These are phyloP conservation scores for Fusarium sp. DNA, from an alignment of 2,329 filamentous ascomycete species.

Conservation along the genomic window DNA sequence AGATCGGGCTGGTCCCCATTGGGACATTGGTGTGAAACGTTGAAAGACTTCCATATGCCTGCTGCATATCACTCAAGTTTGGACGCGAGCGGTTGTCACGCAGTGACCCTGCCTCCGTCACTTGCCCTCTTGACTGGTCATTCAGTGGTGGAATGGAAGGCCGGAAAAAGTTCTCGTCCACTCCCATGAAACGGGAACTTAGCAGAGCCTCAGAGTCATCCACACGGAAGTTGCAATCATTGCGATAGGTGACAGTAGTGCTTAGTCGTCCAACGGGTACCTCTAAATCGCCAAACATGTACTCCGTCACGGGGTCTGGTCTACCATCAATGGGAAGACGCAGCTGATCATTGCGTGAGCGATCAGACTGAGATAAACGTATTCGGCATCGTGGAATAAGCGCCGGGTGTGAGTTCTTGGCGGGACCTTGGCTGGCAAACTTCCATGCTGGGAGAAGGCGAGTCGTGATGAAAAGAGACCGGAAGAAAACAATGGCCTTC, in stretches of 20 bases:
- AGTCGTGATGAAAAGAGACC: slow-evolving; percentile 85
- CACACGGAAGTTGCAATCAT: slow-evolving; percentile 89
- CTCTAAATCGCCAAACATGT: slow-evolving; percentile 85
- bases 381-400: slow-evolving; percentile 87
- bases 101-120: slow-evolving; percentile 77
- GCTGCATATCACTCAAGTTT: slow-evolving; percentile 71
- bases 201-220: slow-evolving; percentile 91
- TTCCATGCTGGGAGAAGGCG: slow-evolving; percentile 89
- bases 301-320: slow-evolving; percentile 70
- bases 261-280: slow-evolving; percentile 87
- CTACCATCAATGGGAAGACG: slow-evolving; percentile 54
- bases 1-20: slow-evolving; percentile 85
- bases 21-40: slow-evolving; percentile 87
- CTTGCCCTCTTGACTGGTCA: slow-evolving; percentile 51
- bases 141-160: slow-evolving; percentile 75
- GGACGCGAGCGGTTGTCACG: slow-evolving; percentile 68
- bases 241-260: slow-evolving; percentile 85
- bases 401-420: slow-evolving; percentile 74
- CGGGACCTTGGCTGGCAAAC: slow-evolving; percentile 77
- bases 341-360: slow-evolving; percentile 74
- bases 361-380: slow-evolving; percentile 67
- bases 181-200: slow-evolving; percentile 92
- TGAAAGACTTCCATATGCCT: slow-evolving; percentile 89
- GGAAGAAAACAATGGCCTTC: slow-evolving; percentile 94
- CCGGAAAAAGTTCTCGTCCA: slow-evolving; percentile 87